Evolutionary conservation across 805 yeast species (phyloP), one percentile per base, ranked within the genome.

Genomic region (Yarrowia osloensis): DNA sequence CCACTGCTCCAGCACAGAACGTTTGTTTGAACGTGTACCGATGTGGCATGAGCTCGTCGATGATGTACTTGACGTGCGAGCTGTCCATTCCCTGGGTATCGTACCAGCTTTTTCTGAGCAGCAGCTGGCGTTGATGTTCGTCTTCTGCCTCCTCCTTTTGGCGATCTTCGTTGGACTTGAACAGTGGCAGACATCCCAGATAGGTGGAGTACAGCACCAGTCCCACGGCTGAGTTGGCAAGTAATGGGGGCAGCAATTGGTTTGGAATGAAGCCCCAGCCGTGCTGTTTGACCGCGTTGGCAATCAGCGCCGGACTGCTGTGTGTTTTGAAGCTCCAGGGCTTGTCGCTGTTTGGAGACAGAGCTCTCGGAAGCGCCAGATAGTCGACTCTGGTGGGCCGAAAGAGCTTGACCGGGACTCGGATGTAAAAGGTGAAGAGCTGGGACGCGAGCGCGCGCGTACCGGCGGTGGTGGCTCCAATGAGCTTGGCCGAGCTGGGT

Each of bases 191-290:
- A 13, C 76, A 57, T 17, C 78, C 81, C 70, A 93, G 80, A 74
- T 94, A 94, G 0, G 97, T 84, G 0, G 96, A 89, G 75, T 94
- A 94, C 17, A 94, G 79, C 1, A 92, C 89, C 9, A 91, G 78
- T 1, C 98, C 98, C 0, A 96, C 88, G 6, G 89, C 88, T 17
- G 96, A 89, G 74, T 94, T 94, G 17, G 96, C 96, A 1, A 93
- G 69, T 50, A 94, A 77, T 0, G 98, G 98, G 2, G 98, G 98
- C 24, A 93, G 92, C 87, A 71, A 70, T 69, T 87, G 88, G 69
- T 90, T 90, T 0, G 97, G 97, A 15, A 94, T 85, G 70, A 90
- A 90, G 67, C 82, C 80, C 96, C 97, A 90, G 2, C 98, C 98
- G 72, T 88, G 90, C 67, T 84, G 82, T 69, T 82, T 85, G 35